Evolutionary conservation across 192 early-diverging fungal species (phyloP), one percentile per base, ranked within the genome.

Genomic region (Coemansia sp.): DNA sequence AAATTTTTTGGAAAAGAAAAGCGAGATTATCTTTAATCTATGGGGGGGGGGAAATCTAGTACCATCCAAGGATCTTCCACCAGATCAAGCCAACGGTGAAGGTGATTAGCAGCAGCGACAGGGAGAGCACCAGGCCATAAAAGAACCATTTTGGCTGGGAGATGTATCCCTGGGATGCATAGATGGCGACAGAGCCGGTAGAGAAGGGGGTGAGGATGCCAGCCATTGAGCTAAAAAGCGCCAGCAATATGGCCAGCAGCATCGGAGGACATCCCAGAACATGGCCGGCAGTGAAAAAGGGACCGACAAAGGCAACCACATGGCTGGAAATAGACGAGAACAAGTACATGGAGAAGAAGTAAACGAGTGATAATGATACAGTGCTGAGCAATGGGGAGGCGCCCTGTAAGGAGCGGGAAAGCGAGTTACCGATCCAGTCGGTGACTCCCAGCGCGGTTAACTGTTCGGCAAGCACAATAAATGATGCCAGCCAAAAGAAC

Each of bases 401-500:
- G n/a, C 63, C 55, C 18, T 67, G 80, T 43, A 58, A 58, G 11
- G 71, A 58, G 1, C 44, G 28, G 3, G 83, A 83, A 51, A 86
- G 62, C 5, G 67, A 76, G 26, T 80, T 56, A 16, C 90, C 90
- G 30, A 92, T 69, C 68, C 75, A 87, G 12, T 71, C 59, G 11
- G 86, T 80, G 15, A 89, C 69, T n/a, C 88, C 88, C 6, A 86
- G 72, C n/a, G 76, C 81, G 12, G 81, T 72, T 7, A 92, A 69
- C 48, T 90, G 87, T 52, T 88, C 81, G 44, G 87, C 87, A 53
- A 92, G 81, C 0, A 89, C 76, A 36, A 92, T 80, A 71, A 92
- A 89, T 34, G 86, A 85, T 14, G 85, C 83, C 4, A 92, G 69
- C 90, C 90, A 92, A 65, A 88, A 90, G 47, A 89, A 84, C 5